phyloP scores from a whole-genome alignment of 306 rosid genomes.

The Quercus cerris region DNA sequence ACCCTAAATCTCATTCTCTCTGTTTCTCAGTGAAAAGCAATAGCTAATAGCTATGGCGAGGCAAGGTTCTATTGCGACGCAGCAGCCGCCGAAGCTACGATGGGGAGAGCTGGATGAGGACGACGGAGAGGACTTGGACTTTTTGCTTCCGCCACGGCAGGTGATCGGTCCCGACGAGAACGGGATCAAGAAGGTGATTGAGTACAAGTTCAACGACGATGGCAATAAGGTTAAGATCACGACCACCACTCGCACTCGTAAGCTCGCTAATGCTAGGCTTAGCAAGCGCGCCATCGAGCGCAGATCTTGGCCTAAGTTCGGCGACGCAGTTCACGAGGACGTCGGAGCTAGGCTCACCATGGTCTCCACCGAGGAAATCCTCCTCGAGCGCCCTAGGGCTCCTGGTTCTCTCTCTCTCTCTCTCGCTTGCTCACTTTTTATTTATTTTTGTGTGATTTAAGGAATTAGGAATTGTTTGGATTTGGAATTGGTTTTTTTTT shows the following conservation, averaged over 20 bases:
- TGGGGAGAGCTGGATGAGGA: constrained; percentile 81
- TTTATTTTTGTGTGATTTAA: no score
- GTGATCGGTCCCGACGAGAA: constrained; percentile 83
- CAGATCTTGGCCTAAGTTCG: constrained; percentile 84
- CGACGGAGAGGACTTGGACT: constrained; percentile 81
- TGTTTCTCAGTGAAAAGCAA: not conserved
- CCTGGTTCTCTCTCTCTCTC: constrained; percentile 41
- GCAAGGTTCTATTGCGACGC: not conserved
- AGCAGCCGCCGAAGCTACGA: constrained; percentile 34
- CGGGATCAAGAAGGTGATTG: constrained; percentile 71
- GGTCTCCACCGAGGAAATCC: constrained; percentile 93
- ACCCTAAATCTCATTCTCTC: not conserved
- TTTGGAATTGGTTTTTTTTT: no score
- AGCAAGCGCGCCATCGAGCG: constrained; percentile 62
- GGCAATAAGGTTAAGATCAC: constrained; percentile 82
- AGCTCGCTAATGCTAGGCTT: constrained; percentile 55
- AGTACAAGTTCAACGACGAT: constrained; percentile 76
- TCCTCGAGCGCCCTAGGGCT: constrained; percentile 86
- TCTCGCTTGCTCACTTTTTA: not conserved
- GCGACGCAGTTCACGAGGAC: constrained; percentile 83
- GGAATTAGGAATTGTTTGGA: no score
- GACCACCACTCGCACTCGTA: constrained; percentile 68
- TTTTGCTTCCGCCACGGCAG: constrained; percentile 71
- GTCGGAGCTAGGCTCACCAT: constrained; percentile 80
- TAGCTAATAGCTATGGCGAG: constrained; percentile 11